Evolutionary conservation across 768 basidiomycete species (phyloP).

Genomic region (Leccinum uliginosum): DNA sequence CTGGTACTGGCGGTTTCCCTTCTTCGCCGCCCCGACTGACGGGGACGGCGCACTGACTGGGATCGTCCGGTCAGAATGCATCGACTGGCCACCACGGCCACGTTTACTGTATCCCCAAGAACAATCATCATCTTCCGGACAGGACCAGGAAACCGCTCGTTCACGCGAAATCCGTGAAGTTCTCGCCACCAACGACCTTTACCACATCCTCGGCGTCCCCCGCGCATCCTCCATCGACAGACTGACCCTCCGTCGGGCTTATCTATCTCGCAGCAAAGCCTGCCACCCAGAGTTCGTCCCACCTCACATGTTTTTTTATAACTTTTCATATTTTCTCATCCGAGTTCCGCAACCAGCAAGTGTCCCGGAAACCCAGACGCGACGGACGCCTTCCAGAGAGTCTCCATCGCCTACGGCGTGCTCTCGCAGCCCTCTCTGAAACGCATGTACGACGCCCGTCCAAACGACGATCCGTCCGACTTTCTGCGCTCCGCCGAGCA

Average conservation of each 20-base stretch:
- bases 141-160: slow-evolving; percentile 8
- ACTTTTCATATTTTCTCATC: slow-evolving; percentile 6
- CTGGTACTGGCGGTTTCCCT: slow-evolving; percentile 59
- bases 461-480: slow-evolving; percentile 39
- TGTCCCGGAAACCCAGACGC: slow-evolving; percentile 71
- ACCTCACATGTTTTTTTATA: background rate
- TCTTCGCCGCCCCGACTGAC: slow-evolving; percentile 48
- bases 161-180: slow-evolving; percentile 38
- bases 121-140: background rate
- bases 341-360: slow-evolving; percentile 53
- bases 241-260: slow-evolving; percentile 65
- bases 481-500: slow-evolving; percentile 46
- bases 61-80: slow-evolving; percentile 19
- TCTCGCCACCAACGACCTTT: slow-evolving; percentile 61
- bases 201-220: slow-evolving; percentile 65
- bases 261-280: slow-evolving; percentile 66
- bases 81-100: slow-evolving; percentile 26
- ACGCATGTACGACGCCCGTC: slow-evolving; percentile 62
- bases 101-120: slow-evolving; percentile 9
- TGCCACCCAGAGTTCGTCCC: slow-evolving; percentile 83
- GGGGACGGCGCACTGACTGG: slow-evolving; percentile 36
- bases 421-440: slow-evolving; percentile 69
- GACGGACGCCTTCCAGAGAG: slow-evolving; percentile 82
- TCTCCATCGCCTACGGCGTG: slow-evolving; percentile 78
- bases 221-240: slow-evolving; percentile 51